phyloP scores from a whole-genome alignment of 352 stramenopile species.

The Thraustochytrium striatum region DNA sequence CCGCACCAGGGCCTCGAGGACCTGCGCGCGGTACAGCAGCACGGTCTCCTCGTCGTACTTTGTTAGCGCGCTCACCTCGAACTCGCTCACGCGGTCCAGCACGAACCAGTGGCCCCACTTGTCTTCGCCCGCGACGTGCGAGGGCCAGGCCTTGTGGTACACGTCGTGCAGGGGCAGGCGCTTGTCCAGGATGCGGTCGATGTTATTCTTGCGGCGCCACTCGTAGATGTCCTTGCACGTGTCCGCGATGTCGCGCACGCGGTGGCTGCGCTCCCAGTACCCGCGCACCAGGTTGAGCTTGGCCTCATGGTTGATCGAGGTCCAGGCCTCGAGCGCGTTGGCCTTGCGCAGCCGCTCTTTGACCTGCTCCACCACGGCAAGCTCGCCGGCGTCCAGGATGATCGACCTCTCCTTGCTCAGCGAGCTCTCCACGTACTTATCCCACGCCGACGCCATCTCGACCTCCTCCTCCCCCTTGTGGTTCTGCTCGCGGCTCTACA shows the following conservation, averaged over 20 bases:
- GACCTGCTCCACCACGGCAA: constrained; percentile 1
- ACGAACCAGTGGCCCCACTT: constrained; percentile 48
- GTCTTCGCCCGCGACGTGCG: constrained; percentile 36
- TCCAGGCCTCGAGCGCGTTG: not conserved
- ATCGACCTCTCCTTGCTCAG: constrained; percentile 40
- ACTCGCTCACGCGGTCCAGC: constrained; percentile 23
- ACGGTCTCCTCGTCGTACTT: constrained; percentile 44
- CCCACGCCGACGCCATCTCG: constrained; percentile 25
- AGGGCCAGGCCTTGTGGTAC: constrained; percentile 40
- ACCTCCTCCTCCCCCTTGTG: not conserved
- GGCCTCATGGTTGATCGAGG: not conserved
- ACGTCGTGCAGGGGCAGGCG: constrained; percentile 22
- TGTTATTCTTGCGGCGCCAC: not conserved
- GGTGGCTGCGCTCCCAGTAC: constrained; percentile 33
- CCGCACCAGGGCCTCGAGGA: constrained; percentile 21
- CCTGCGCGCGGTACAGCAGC: constrained; percentile 42
- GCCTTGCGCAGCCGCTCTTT: constrained; percentile 7
- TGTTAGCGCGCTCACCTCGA: constrained; percentile 25
- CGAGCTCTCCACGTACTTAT: constrained; percentile 44
- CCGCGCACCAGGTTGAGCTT: not conserved
- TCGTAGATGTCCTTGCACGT: constrained; percentile 32
- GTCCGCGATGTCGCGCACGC: constrained; percentile 16
- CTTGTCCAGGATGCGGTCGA: constrained; percentile 21
- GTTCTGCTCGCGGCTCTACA: too few relatives aligned
- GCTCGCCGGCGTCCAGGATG: constrained; percentile 23